phyloP scores from a whole-genome alignment of 1,139 yeast species.

The Saccharomyces hybrid region DNA sequence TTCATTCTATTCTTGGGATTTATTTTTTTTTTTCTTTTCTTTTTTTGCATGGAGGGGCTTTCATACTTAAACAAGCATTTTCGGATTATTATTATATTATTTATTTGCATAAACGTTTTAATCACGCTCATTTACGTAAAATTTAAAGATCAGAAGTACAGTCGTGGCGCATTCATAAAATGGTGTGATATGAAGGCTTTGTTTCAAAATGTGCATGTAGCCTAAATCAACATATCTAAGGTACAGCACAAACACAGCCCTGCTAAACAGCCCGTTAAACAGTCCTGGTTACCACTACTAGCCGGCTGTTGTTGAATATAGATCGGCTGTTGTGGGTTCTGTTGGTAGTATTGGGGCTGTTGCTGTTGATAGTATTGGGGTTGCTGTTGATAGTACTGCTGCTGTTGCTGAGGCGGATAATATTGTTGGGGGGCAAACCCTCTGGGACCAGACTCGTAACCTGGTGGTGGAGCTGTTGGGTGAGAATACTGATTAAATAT shows the following conservation, averaged over 20 bases:
- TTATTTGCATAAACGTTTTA: neutral
- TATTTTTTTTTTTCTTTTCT: too few species aligned
- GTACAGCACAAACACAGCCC: conserved; percentile 68
- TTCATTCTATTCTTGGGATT: too few species aligned
- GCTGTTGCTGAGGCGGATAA: conserved; percentile 9
- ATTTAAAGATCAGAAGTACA: neutral
- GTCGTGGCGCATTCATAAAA: neutral
- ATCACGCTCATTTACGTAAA: neutral
- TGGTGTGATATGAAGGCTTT: neutral
- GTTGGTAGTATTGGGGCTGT: conserved; percentile 24
- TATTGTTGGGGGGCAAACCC: conserved; percentile 8
- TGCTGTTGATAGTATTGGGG: conserved; percentile 14
- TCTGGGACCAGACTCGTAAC: conserved; percentile 6
- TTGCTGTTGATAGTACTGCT: conserved; percentile 16
- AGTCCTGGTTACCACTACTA: conserved; percentile 36
- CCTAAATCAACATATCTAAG: conserved; percentile 50
- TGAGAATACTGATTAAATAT: conserved; percentile 9
- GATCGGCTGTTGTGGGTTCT: conserved; percentile 43
- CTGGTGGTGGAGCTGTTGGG: conserved; percentile 19
- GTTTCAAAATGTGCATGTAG: neutral
- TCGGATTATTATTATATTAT: neutral
- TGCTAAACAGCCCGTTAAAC: conserved; percentile 60
- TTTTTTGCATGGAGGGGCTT: neutral
- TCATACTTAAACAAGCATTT: neutral
- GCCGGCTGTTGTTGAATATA: conserved; percentile 50